Base-by-base conservation (phyloP, 306 rosid genomes). In the Trichosanthes truncata region DNA sequence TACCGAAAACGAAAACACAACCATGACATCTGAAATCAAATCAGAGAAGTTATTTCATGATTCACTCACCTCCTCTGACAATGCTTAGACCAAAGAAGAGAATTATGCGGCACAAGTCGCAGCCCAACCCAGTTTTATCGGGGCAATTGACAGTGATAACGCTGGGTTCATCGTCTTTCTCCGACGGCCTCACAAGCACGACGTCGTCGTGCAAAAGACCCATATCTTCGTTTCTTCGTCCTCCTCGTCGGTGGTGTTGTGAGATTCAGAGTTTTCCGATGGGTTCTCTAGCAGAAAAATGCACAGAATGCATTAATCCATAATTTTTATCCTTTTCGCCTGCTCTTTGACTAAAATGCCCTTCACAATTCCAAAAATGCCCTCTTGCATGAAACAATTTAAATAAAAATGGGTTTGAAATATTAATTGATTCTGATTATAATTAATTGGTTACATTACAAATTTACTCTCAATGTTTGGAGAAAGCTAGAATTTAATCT, bases 31-130 rank as follows among this genome's bases (percentile, higher is more conserved):
- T 23, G 29, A 29, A 5, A 61, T 17, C 6, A 23, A 49, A 7
- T 53, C 6, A 57, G 6, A 26, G 12, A 60, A 23, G 29, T 25
- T 0, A 78, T 41, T 60, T 29, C 17, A 33, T 12, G 46, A 4
- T n/a, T 48, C 10, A 95, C 97, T 80, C 74, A 95, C 99, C 99
- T 93, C 97, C 99, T 88, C 88, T 86, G 57, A 89, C 89, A 89
- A 95, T 93, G 93, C 82, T 90, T n/a, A 95, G 88, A 80, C 96
- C 94, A 80, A 93, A 95, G 85, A 89, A 91, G 88, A 95, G 99
- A 80, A 95, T 89, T 88, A 91, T 88, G 51, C 99, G 97, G 79
- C 99, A 95, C 89, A 95, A 81, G 80, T 95, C 99, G 79, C 93
- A 91, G 31, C 97, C 99, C 31, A 95, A 75, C n/a, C 99, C 99